Conservation (phyloP, 805 yeast genomes). For the Ogataea dorogensis region DNA sequence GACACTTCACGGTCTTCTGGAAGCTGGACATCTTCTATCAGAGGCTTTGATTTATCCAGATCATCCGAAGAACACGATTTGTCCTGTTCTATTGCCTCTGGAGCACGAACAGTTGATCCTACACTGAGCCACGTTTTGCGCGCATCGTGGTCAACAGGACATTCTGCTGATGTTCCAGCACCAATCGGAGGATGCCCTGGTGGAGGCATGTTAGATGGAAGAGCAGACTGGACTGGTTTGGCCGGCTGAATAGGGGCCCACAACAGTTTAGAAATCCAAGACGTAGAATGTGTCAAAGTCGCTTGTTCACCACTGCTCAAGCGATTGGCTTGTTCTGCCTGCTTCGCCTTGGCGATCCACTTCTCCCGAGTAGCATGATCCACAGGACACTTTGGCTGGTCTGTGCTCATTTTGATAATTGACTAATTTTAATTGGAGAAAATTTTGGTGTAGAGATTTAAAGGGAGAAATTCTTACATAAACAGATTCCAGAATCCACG, state of each 20-base stretch:
- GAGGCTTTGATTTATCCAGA: constrained; percentile 35
- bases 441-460: constrained; percentile 3
- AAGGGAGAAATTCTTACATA: constrained; percentile 8
- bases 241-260: constrained; percentile 9
- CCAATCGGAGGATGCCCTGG: constrained; percentile 4
- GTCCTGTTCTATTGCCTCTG: constrained; percentile 39
- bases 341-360: constrained; percentile 47
- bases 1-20: constrained; percentile 77
- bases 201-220: background rate
- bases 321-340: constrained; percentile 20
- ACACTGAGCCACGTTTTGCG: constrained; percentile 11
- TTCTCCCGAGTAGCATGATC: constrained; percentile 57
- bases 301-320: no score
- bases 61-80: constrained; percentile 45
- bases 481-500: constrained; percentile 24
- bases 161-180: background rate
- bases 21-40: constrained; percentile 37
- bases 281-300: no score
- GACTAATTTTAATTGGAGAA: constrained; percentile 16
- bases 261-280: constrained; percentile 4
- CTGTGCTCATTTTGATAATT: constrained; percentile 23
- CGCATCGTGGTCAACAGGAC: constrained; percentile 12
- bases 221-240: background rate
- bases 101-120: constrained; percentile 19
- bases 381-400: constrained; percentile 58